phyloP scores from a whole-genome alignment of 2,329 filamentous ascomycete species.

The Bimuria novae-zelandiae region DNA sequence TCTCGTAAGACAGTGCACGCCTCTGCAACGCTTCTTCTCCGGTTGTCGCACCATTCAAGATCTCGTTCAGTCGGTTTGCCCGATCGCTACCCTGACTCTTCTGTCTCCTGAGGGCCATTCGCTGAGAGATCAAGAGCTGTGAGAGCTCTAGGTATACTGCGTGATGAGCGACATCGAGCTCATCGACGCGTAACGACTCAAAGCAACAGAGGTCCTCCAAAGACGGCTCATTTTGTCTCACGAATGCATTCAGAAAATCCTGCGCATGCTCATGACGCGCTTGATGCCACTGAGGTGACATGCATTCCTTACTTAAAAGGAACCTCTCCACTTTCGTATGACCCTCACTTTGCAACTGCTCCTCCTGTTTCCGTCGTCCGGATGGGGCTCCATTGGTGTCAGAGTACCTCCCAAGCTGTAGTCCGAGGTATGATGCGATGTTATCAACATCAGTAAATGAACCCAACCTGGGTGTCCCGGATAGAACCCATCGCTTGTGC shows the following conservation, averaged over 20 bases:
- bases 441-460: constrained; percentile 64
- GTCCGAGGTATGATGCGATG: constrained; percentile 61
- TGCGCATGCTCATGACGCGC: constrained; percentile 59
- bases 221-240: constrained; percentile 47
- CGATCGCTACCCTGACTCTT: constrained; percentile 45
- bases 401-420: constrained; percentile 55
- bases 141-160: constrained; percentile 61
- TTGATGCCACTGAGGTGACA: constrained; percentile 58
- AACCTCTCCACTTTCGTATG: constrained; percentile 59
- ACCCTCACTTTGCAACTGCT: constrained; percentile 43
- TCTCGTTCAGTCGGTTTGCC: constrained; percentile 49
- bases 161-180: constrained; percentile 54
- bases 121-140: constrained; percentile 57
- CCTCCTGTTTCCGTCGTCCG: constrained; percentile 50
- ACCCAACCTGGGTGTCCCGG: constrained; percentile 63
- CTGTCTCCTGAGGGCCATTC: constrained; percentile 52
- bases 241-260: constrained; percentile 59
- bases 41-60: constrained; percentile 51
- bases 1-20: constrained; percentile 32
- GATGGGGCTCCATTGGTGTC: constrained; percentile 54
- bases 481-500: constrained; percentile 64
- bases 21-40: constrained; percentile 61
- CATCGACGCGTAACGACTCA: constrained; percentile 52
- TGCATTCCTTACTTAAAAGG: constrained; percentile 54
- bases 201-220: constrained; percentile 47